Base-by-base conservation (phyloP, 176 grass and related monocot species). In the Aechmea fasciata region DNA sequence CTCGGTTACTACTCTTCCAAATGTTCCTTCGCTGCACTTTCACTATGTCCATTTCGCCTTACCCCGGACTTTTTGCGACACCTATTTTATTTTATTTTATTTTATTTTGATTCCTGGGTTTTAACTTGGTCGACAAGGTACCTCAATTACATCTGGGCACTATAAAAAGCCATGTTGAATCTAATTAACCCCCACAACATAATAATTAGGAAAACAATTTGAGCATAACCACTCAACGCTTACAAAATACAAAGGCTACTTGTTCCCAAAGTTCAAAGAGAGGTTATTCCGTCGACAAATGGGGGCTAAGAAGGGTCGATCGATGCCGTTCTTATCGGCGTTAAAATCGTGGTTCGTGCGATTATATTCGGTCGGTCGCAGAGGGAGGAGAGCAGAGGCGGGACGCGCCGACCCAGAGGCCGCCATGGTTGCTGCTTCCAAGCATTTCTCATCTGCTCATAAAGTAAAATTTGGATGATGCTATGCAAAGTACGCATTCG, bases 381-480 rank as follows among this genome's bases (percentile, higher is more conserved):
- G 8, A 11, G 11, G 11, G n/a, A 10, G 54, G 0, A 10, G 54
- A 14, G 54, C 1, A 18, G 15, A 22, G 8, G 13, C 3, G 20
- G 68, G 0, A 8, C 48, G 12, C 4, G 3, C 11, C 0, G 18
- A 19, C 18, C 49, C 68, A 13, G 68, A 70, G 12, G 68, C 50
- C 13, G 48, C 50, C 50, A 70, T 70, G 68, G 68, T 70, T 14
- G 68, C 68, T 26, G 68, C 68, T 53, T 48, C 49, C 13, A 70
- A 70, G 68, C 68, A 70, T 25, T 70, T 70, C 49, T 70, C 68
- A 1, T 50, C 47, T 33, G 50, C 68, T 11, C 22, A 70, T 53
- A 70, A 53, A 29, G 68, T 70, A 13, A 70, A 70, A 0, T 70
- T 70, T 18, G 20, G 49, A 18, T 70, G 26, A 52, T 52, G 23